phyloP scores from a whole-genome alignment of 106 monocot species.

The Acanthochlamys bracteata region DNA sequence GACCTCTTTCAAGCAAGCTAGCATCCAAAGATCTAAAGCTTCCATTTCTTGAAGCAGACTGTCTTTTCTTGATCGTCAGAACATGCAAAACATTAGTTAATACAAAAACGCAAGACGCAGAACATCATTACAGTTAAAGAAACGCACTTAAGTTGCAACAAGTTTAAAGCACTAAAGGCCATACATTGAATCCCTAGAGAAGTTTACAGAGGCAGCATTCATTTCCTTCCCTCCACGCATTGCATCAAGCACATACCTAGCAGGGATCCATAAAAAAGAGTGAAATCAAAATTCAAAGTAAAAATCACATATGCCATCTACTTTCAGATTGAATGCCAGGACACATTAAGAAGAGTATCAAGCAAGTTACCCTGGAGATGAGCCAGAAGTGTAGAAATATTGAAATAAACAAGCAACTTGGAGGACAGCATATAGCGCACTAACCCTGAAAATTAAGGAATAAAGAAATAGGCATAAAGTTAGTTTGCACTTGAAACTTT shows the following conservation, averaged over 20 bases:
- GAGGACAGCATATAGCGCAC: constrained; percentile 32
- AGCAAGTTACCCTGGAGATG: constrained; percentile 72
- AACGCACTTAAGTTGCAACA: no score
- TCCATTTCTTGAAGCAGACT: constrained; percentile 60
- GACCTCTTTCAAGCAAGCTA: constrained; percentile 28
- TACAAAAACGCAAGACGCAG: not conserved
- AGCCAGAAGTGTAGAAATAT: constrained; percentile 65
- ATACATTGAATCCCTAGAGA: constrained; percentile 45
- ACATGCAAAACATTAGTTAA: constrained; percentile 3
- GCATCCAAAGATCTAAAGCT: constrained; percentile 24
- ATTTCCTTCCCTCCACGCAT: constrained; percentile 41
- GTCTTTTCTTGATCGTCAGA: constrained; percentile 90
- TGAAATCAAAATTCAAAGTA: not conserved
- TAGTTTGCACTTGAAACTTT: no score
- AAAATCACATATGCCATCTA: not conserved
- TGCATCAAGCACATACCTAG: constrained; percentile 74
- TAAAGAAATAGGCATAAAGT: not conserved
- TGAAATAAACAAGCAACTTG: constrained; percentile 51
- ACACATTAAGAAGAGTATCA: not conserved
- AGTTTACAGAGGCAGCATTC: constrained; percentile 26
- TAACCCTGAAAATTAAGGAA: constrained; percentile 47
- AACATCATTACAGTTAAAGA: no score
- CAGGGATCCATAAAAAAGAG: not conserved
- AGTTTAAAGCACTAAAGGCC: not conserved
- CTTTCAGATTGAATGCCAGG: not conserved